phyloP scores from a whole-genome alignment of 352 stramenopile species.

The Plasmopara halstedii region DNA sequence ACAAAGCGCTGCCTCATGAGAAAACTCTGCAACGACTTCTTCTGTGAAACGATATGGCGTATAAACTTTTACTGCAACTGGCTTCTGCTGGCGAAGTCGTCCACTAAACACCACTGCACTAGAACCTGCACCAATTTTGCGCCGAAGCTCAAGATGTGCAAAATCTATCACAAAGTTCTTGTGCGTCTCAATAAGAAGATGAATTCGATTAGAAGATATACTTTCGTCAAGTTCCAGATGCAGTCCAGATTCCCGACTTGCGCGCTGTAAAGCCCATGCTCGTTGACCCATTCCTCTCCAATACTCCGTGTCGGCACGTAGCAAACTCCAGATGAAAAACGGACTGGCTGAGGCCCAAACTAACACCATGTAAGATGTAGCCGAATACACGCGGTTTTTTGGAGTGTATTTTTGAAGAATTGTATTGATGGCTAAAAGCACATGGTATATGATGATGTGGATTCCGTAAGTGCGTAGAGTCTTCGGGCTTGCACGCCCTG shows the following conservation, averaged over 20 bases:
- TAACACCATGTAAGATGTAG: slow-evolving; percentile 15
- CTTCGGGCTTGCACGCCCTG: slow-evolving; percentile 21
- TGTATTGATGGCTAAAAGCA: slow-evolving; percentile 14
- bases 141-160: slow-evolving; percentile 28
- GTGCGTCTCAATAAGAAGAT: slow-evolving; percentile 44
- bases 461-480: slow-evolving; percentile 24
- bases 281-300: slow-evolving; percentile 47
- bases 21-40: slow-evolving; percentile 39
- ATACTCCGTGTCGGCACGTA: slow-evolving; percentile 52
- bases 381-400: neutral
- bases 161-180: slow-evolving; percentile 39
- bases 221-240: slow-evolving; percentile 29
- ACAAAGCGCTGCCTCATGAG: slow-evolving; percentile 45
- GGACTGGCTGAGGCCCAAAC: slow-evolving; percentile 26
- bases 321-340: slow-evolving; percentile 40
- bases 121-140: slow-evolving; percentile 32
- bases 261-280: slow-evolving; percentile 26
- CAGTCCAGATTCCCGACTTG: slow-evolving; percentile 1
- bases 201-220: slow-evolving; percentile 33
- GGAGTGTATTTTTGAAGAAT: slow-evolving; percentile 10
- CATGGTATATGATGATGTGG: slow-evolving; percentile 25
- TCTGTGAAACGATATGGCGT: slow-evolving; percentile 46
- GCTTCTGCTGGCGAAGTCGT: slow-evolving; percentile 25
- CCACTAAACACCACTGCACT: slow-evolving; percentile 46
- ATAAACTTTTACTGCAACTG: slow-evolving; percentile 58